Percentiles rank a stretch among this genome's conserved stretches.
Conservation (phyloP, 148 eudicot genomes). For the Dysphania ambrosioides region DNA sequence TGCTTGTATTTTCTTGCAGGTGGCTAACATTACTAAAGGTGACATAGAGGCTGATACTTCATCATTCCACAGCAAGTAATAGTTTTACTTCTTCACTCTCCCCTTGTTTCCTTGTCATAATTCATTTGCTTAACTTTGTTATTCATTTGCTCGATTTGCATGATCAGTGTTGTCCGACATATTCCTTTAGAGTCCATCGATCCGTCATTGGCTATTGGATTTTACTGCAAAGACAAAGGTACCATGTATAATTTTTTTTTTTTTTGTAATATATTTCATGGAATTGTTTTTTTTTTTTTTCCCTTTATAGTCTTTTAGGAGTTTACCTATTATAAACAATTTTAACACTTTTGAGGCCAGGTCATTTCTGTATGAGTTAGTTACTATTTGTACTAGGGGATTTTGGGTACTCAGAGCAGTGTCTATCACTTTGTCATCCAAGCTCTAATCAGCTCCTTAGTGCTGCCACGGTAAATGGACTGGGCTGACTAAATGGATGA, state of each 20-base stretch:
- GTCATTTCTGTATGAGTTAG: neutral
- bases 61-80: slow-evolving; percentile 93
- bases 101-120: neutral
- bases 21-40: slow-evolving; percentile 50
- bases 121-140: neutral
- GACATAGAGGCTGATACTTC: slow-evolving; percentile 77
- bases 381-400: neutral
- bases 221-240: slow-evolving; percentile 88
- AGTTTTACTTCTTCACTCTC: too few relatives aligned
- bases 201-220: slow-evolving; percentile 91
- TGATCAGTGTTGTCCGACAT: slow-evolving; percentile 65
- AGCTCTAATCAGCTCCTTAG: neutral
- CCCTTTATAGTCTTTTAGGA: too few relatives aligned
- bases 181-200: slow-evolving; percentile 76
- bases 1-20: slow-evolving; percentile 39
- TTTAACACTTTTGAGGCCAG: neutral
- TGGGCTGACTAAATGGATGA: neutral
- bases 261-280: neutral
- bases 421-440: neutral
- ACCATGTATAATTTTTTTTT: neutral
- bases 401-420: neutral
- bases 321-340: neutral
- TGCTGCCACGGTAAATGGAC: neutral
- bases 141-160: slow-evolving; percentile 20
- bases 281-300: neutral